These are phyloP conservation scores for Helicostylum pulchrum DNA, from an alignment of 192 early-diverging fungal genomes.

Conservation along the genomic window DNA sequence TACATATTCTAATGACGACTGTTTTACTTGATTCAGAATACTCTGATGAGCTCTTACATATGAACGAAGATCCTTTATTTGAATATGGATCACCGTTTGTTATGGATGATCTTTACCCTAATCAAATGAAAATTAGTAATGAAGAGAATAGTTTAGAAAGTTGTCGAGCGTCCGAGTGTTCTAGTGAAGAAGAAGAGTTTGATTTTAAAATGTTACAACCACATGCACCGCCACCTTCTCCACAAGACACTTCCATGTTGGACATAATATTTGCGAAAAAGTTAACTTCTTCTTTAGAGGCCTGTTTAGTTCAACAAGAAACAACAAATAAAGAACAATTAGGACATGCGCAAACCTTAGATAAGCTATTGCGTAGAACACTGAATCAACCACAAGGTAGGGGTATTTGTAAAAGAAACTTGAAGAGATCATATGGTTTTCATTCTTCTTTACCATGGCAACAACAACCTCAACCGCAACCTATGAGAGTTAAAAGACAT, in stretches of 20 bases:
- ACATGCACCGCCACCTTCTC: conserved; percentile 30
- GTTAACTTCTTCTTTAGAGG: conserved; percentile 14
- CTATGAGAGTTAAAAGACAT: conserved; percentile 16
- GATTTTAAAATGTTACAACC: conserved; percentile 13
- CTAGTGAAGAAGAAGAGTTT: conserved; percentile 23
- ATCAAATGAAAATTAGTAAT: not conserved
- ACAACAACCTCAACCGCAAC: not conserved
- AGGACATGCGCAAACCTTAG: conserved; percentile 28
- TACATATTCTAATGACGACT: too few species aligned
- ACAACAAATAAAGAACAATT: not conserved
- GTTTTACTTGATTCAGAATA: too few species aligned
- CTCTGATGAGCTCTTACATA: too few species aligned
- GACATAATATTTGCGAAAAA: conserved; percentile 23
- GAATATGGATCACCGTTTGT: too few species aligned
- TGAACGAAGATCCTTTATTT: too few species aligned
- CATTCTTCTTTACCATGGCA: not conserved
- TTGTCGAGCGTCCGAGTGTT: conserved; percentile 13
- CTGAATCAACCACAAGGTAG: conserved; percentile 14
- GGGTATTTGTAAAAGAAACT: conserved; percentile 1
- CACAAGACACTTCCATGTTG: conserved; percentile 31
- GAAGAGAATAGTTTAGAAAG: not conserved
- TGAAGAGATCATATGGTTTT: conserved; percentile 11
- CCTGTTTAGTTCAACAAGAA: not conserved
- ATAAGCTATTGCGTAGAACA: conserved; percentile 19
- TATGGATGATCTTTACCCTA: too few species aligned